These are phyloP conservation scores for Acacia pycnantha DNA, from an alignment of 331 rosid genomes.

Conservation along the genomic window DNA sequence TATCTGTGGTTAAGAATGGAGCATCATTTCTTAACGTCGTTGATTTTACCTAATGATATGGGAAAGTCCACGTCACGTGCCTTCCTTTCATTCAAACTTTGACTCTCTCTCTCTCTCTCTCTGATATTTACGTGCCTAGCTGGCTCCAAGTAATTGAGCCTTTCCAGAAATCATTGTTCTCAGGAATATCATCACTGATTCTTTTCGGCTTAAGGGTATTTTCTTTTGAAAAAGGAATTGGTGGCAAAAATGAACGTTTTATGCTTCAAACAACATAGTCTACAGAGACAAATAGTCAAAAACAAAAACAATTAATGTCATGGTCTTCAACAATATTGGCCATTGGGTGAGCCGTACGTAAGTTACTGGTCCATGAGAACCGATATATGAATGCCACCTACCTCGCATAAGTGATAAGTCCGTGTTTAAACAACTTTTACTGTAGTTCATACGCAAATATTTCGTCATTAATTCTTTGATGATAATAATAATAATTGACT, in stretches of 20 bases:
- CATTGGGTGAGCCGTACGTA: not conserved
- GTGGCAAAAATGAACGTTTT: not conserved
- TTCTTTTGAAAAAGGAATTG: not conserved
- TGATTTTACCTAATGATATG: constrained; percentile 30
- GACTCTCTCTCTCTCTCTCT: not conserved
- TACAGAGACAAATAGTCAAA: not conserved
- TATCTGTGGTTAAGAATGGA: constrained; percentile 29
- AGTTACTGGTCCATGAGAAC: not conserved
- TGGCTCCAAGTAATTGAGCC: not conserved
- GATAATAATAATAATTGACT: not conserved
- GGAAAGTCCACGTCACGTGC: constrained; percentile 29
- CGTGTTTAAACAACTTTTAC: not conserved
- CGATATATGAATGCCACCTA: not conserved
- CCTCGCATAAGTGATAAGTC: not conserved
- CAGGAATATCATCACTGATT: not conserved
- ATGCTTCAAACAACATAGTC: not conserved
- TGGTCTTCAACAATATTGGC: not conserved
- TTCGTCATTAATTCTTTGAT: constrained; percentile 1
- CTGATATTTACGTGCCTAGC: not conserved
- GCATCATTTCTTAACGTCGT: constrained; percentile 4
- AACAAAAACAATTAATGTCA: not conserved
- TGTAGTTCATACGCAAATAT: constrained; percentile 4
- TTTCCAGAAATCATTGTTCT: not conserved
- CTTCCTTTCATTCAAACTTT: not conserved
- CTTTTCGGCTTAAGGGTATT: not conserved